These are phyloP conservation scores for Coccomyxa subellipsoidea DNA, from an alignment of 163 green algal species.

Conservation along the genomic window DNA sequence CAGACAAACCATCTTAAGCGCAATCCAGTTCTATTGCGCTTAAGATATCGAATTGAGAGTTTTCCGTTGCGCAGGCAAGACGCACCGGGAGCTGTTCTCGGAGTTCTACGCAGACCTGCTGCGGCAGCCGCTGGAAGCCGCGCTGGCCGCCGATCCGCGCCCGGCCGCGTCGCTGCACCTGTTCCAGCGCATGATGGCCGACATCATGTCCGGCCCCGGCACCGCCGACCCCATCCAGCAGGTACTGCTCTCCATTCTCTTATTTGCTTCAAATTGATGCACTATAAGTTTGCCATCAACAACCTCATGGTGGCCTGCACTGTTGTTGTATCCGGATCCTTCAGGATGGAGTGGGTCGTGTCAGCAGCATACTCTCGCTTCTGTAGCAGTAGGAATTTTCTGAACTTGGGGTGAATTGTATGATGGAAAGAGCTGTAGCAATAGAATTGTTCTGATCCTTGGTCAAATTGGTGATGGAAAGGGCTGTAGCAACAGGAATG, in stretches of 20 bases:
- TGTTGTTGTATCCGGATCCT: not conserved
- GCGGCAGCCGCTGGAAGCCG: constrained; percentile 55
- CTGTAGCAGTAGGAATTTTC: too few species aligned
- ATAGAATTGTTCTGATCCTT: not conserved
- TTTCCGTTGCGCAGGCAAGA: constrained; percentile 59
- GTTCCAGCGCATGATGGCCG: constrained; percentile 75
- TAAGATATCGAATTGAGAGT: too few species aligned
- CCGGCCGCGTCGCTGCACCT: constrained; percentile 52
- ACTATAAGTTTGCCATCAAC: not conserved
- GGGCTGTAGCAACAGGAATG: too few species aligned
- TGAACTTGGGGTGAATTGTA: too few species aligned
- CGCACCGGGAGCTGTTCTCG: constrained; percentile 83
- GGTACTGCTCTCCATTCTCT: constrained; percentile 28
- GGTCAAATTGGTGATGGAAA: not conserved
- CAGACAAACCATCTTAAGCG: too few species aligned
- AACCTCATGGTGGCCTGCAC: not conserved
- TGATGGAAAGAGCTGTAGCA: too few species aligned
- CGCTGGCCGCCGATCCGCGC: constrained; percentile 48
- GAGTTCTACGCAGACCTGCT: constrained; percentile 79
- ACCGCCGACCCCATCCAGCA: constrained; percentile 41
- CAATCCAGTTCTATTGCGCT: too few species aligned
- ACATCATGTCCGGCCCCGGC: constrained; percentile 56
- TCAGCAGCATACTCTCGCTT: not conserved
- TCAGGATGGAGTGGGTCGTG: not conserved
- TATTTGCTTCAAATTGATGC: not conserved